phyloP scores from a whole-genome alignment of 768 basidiomycete genomes.

The Boletus rubropictus region DNA sequence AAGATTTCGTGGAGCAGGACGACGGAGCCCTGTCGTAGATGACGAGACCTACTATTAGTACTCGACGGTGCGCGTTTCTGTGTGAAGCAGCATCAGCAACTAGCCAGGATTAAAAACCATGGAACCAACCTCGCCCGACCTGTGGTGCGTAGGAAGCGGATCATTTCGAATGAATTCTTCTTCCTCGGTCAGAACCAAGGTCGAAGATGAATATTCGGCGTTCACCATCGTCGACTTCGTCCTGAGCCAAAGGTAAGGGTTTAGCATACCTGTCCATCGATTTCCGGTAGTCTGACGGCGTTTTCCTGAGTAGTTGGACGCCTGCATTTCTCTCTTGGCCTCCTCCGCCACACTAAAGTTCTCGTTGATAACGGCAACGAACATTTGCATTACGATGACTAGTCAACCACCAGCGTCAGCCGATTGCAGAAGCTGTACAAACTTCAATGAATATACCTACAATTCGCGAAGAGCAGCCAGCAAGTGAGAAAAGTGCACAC shows the following conservation, averaged over 20 bases:
- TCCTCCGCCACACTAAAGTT: conserved; percentile 93
- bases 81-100: conserved; percentile 16
- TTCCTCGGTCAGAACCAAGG: conserved; percentile 73
- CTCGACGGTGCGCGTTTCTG: conserved; percentile 16
- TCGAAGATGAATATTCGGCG: conserved; percentile 66
- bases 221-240: conserved; percentile 67
- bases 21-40: conserved; percentile 54
- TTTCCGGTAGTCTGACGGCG: conserved; percentile 44
- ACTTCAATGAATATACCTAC: conserved; percentile 39
- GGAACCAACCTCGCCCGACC: conserved; percentile 28
- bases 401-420: conserved; percentile 8
- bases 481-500: conserved; percentile 65
- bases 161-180: conserved; percentile 65
- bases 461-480: conserved; percentile 92
- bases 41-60: conserved; percentile 34
- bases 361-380: conserved; percentile 96
- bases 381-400: conserved; percentile 94
- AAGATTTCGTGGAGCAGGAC: conserved; percentile 62
- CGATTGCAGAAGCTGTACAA: not conserved
- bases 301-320: conserved; percentile 59
- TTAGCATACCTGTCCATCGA: conserved; percentile 68
- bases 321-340: conserved; percentile 77
- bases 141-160: conserved; percentile 33
- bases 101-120: not conserved
- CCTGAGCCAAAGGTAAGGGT: conserved; percentile 84